These are phyloP conservation scores for Cylindrotheca fusiformis DNA, from an alignment of 108 stramenopile species.

Conservation along the genomic window DNA sequence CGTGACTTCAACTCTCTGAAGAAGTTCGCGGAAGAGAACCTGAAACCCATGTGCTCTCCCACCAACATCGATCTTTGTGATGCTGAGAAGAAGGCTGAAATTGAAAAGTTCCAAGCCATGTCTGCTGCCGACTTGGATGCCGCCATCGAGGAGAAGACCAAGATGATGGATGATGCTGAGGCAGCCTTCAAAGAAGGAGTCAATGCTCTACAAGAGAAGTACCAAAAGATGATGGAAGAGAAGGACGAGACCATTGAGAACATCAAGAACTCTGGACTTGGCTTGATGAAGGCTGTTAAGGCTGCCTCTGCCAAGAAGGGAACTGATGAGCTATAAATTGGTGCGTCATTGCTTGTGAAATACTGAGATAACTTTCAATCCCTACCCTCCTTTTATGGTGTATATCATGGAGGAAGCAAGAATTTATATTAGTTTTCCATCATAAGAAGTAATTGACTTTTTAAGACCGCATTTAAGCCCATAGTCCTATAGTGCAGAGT, in stretches of 20 bases:
- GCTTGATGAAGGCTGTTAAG: conserved; percentile 89
- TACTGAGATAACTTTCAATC: too few relatives aligned
- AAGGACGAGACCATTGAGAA: conserved; percentile 74
- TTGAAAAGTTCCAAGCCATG: conserved; percentile 68
- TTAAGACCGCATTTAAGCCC: too few relatives aligned
- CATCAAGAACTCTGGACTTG: conserved; percentile 83
- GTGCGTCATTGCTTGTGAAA: too few relatives aligned
- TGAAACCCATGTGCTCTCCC: conserved; percentile 61
- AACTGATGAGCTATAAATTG: conserved; percentile 62
- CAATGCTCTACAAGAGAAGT: conserved; percentile 66
- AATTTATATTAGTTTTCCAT: too few relatives aligned
- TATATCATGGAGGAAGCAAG: too few relatives aligned
- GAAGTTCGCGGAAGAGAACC: conserved; percentile 67
- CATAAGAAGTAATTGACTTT: too few relatives aligned
- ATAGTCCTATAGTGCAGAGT: too few relatives aligned
- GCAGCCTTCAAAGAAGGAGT: conserved; percentile 64
- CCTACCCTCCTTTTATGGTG: too few relatives aligned
- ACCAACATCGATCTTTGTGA: conserved; percentile 76
- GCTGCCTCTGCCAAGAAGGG: conserved; percentile 36
- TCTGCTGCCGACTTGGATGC: conserved; percentile 43
- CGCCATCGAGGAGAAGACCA: conserved; percentile 66
- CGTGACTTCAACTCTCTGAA: conserved; percentile 63
- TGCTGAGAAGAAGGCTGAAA: conserved; percentile 66
- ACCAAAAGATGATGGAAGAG: conserved; percentile 50
- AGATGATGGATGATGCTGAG: conserved; percentile 66